Conservation (phyloP, 2,329 filamentous ascomycete genomes). For the Nothophoma quercina region DNA sequence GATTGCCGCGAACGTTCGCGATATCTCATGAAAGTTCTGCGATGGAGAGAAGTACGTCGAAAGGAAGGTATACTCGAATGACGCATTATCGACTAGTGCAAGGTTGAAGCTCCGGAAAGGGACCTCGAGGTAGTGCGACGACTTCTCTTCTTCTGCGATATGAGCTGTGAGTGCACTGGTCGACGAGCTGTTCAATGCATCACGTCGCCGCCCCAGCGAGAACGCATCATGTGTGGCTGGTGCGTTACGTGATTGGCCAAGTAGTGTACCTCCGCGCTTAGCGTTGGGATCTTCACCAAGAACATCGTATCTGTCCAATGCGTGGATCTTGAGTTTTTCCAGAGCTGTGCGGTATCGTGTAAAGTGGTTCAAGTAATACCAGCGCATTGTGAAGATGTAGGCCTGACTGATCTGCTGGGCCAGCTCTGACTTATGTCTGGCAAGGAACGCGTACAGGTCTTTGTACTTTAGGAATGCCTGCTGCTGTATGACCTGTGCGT, state of each 20-base stretch:
- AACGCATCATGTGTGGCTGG: conserved; percentile 83
- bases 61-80: conserved; percentile 93
- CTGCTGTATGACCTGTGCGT: conserved; percentile 95
- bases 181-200: conserved; percentile 77
- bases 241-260: conserved; percentile 44
- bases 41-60: conserved; percentile 86
- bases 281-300: conserved; percentile 79
- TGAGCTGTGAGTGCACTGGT: conserved; percentile 84
- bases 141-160: conserved; percentile 87
- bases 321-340: conserved; percentile 82
- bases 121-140: conserved; percentile 84
- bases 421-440: conserved; percentile 80
- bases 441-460: conserved; percentile 85
- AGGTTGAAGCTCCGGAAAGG: conserved; percentile 96
- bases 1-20: conserved; percentile 83
- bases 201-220: conserved; percentile 83
- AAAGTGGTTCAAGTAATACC: conserved; percentile 96
- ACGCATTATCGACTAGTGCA: conserved; percentile 90
- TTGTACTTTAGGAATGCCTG: conserved; percentile 89
- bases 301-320: conserved; percentile 82
- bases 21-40: conserved; percentile 77
- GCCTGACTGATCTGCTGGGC: conserved; percentile 90
- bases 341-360: conserved; percentile 84
- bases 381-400: conserved; percentile 98
- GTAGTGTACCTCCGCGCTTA: conserved; percentile 62